phyloP scores from a whole-genome alignment of 1,284 basidiomycete species.

The Rhodotorula glutinis region DNA sequence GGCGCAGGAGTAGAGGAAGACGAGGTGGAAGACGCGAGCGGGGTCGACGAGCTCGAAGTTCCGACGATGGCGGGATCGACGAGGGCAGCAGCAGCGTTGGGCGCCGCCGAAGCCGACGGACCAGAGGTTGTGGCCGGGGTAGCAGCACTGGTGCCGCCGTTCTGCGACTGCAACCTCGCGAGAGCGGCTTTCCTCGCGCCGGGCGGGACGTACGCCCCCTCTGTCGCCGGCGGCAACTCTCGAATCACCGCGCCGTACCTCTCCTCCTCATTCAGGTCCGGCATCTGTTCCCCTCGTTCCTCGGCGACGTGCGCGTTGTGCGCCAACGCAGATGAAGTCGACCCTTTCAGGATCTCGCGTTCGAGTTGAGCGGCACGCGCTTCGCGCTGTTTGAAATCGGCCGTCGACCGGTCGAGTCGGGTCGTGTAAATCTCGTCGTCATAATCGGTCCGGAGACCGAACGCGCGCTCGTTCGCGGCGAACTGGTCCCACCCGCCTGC shows the following conservation, averaged over 20 bases:
- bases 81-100: too few species aligned
- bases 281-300: conserved; percentile 69
- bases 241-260: conserved; percentile 93
- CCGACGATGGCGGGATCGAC: too few species aligned
- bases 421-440: conserved; percentile 96
- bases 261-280: conserved; percentile 87
- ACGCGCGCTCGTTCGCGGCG: conserved; percentile 84
- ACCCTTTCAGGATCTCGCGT: conserved; percentile 73
- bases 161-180: conserved; percentile 37
- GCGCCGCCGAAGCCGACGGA: too few species aligned
- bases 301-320: conserved; percentile 83
- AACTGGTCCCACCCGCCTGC: conserved; percentile 85
- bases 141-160: conserved; percentile 2
- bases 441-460: conserved; percentile 87
- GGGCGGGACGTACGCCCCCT: conserved; percentile 89
- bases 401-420: conserved; percentile 76
- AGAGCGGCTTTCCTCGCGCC: conserved; percentile 61
- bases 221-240: conserved; percentile 47
- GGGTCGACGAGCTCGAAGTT: not conserved
- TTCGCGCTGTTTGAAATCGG: conserved; percentile 86
- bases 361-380: conserved; percentile 82
- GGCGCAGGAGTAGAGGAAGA: not conserved
- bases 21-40: conserved; percentile 6
- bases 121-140: not conserved
- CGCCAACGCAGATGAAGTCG: conserved; percentile 44